These are phyloP conservation scores for Ilyonectria mors-panacis DNA, from an alignment of 2,329 filamentous ascomycete species.

Conservation along the genomic window DNA sequence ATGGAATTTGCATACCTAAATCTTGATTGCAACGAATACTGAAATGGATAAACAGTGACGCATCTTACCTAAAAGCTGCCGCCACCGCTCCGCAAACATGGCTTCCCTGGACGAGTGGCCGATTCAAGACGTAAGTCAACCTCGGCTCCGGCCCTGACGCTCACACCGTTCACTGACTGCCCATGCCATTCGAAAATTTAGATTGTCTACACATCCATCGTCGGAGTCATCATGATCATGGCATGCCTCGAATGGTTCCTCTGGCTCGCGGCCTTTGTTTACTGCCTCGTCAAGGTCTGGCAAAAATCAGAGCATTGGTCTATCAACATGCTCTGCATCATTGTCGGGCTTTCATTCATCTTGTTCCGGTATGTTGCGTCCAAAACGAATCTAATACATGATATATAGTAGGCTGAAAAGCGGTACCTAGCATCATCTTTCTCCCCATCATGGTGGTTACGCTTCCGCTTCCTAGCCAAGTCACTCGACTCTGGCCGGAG, in stretches of 20 bases:
- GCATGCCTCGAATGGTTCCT: slow-evolving; percentile 94
- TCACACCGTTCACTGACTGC: slow-evolving; percentile 8
- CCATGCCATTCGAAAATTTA: slow-evolving; percentile 54
- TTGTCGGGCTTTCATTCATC: slow-evolving; percentile 83
- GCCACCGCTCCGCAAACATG: slow-evolving; percentile 53
- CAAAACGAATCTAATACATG: not conserved
- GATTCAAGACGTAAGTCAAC: slow-evolving; percentile 57
- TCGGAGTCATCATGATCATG: slow-evolving; percentile 85
- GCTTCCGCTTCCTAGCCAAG: slow-evolving; percentile 81
- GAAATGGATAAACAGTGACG: not conserved
- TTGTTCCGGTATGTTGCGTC: slow-evolving; percentile 73
- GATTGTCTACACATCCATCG: slow-evolving; percentile 88
- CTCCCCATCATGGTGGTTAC: slow-evolving; percentile 96
- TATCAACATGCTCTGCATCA: slow-evolving; percentile 81
- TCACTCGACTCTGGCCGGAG: slow-evolving; percentile 81
- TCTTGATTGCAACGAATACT: too few relatives aligned
- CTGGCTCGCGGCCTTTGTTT: slow-evolving; percentile 94
- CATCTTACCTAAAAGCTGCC: not conserved
- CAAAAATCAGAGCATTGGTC: slow-evolving; percentile 92
- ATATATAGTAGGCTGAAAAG: not conserved
- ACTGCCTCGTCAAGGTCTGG: slow-evolving; percentile 91
- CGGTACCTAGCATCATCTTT: slow-evolving; percentile 77
- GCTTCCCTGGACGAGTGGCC: slow-evolving; percentile 65
- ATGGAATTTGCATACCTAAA: not conserved
- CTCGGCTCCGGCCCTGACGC: not conserved